Evolutionary conservation across 441 rosid genomes (phyloP).

Genomic region (Pelargonium exstipulatum): DNA sequence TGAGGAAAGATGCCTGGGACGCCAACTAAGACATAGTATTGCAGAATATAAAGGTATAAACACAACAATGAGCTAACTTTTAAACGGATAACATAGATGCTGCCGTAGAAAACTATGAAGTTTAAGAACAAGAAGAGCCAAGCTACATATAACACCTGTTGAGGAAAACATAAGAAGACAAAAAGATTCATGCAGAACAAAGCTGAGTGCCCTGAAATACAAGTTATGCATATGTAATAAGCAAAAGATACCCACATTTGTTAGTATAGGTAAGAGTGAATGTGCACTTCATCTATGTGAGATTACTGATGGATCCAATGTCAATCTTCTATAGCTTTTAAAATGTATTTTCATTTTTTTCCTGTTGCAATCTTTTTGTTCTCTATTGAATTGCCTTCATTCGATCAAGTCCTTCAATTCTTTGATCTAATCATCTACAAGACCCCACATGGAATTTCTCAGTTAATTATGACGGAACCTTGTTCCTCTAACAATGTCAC

Average conservation of each 20-base stretch:
- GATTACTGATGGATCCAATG: constrained; percentile 4
- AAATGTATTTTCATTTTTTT: background rate
- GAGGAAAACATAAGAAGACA: background rate
- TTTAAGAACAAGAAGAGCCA: constrained; percentile 6
- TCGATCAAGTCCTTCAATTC: constrained; percentile 1
- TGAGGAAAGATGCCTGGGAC: background rate
- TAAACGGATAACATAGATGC: background rate
- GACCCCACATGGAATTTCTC: background rate
- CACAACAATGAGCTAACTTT: background rate
- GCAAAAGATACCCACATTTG: background rate
- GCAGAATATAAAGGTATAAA: too few relatives aligned
- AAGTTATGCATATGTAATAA: background rate
- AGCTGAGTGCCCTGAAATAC: background rate
- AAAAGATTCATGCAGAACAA: background rate
- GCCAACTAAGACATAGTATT: constrained; percentile 3
- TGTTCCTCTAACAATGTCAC: too few relatives aligned
- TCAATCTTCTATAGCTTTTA: background rate
- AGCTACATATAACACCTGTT: background rate
- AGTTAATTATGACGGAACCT: too few relatives aligned
- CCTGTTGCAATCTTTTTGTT: background rate
- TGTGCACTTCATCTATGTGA: background rate
- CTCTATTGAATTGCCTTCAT: background rate
- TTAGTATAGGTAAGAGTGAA: background rate
- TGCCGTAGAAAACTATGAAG: constrained; percentile 7
- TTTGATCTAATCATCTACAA: constrained; percentile 7